Evolutionary conservation across 352 stramenopile species (phyloP).

Genomic region (Globisporangium nagaii): DNA sequence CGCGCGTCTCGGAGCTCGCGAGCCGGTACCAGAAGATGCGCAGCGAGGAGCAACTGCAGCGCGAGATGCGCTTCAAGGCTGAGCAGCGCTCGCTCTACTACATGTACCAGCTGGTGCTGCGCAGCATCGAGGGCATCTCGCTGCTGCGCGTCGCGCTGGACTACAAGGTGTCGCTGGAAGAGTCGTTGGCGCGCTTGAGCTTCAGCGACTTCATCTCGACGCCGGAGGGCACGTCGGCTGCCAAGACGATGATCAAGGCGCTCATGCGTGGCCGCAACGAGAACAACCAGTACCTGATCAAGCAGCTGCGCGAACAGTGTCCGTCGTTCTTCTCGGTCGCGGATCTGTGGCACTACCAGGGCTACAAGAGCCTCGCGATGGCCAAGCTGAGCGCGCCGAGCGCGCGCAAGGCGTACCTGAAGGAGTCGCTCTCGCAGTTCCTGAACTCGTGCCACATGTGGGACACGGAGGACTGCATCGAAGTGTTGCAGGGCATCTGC

Average conservation of each 20-base stretch:
- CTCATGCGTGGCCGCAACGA: constrained; percentile 76
- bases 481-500: constrained; percentile 74
- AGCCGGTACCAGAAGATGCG: constrained; percentile 68
- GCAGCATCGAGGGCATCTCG: constrained; percentile 77
- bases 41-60: constrained; percentile 66
- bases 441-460: constrained; percentile 82
- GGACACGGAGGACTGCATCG: constrained; percentile 73
- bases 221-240: constrained; percentile 43
- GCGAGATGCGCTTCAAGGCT: constrained; percentile 71
- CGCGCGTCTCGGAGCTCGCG: constrained; percentile 58
- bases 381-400: constrained; percentile 69
- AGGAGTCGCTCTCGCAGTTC: constrained; percentile 76
- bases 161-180: constrained; percentile 64
- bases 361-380: constrained; percentile 77
- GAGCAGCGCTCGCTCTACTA: constrained; percentile 82
- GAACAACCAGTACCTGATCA: constrained; percentile 77
- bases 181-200: constrained; percentile 51
- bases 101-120: constrained; percentile 69
- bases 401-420: constrained; percentile 52
- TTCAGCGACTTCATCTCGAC: constrained; percentile 79
- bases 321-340: constrained; percentile 79
- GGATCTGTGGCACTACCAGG: constrained; percentile 81
- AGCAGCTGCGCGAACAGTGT: constrained; percentile 80
- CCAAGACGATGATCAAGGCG: constrained; percentile 75
- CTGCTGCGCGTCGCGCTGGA: constrained; percentile 59